These are phyloP conservation scores for Spergularia azorica DNA, from an alignment of 179 eudicot genomes.

Conservation along the genomic window DNA sequence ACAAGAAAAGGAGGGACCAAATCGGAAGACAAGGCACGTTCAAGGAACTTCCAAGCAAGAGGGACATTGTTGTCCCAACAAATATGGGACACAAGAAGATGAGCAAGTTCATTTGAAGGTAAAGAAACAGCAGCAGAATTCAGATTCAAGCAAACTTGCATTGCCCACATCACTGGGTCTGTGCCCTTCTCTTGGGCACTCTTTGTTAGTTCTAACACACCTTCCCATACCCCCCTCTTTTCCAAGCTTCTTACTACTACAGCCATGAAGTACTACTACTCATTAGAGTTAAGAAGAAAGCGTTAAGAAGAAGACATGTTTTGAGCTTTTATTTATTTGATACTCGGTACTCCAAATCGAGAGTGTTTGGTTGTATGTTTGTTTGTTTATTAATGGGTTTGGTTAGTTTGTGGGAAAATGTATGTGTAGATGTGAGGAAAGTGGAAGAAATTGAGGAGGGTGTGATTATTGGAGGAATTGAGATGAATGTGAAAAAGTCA, in stretches of 20 bases:
- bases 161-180: conserved; percentile 47
- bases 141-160: conserved; percentile 34
- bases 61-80: conserved; percentile 49
- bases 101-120: conserved; percentile 49
- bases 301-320: no score
- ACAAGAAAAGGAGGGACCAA: conserved; percentile 49
- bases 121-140: conserved; percentile 24
- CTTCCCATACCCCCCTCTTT: conserved; percentile 29
- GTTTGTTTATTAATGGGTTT: no score
- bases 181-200: conserved; percentile 40
- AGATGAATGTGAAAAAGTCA: no score
- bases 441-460: no score
- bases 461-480: no score
- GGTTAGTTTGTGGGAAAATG: no score
- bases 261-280: conserved; percentile 17
- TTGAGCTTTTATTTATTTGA: no score
- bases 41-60: conserved; percentile 49
- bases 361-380: no score
- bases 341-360: no score
- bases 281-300: no score
- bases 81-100: conserved; percentile 44
- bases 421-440: no score
- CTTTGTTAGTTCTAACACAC: conserved; percentile 34
- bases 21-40: conserved; percentile 30
- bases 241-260: background rate